phyloP scores from a whole-genome alignment of 2,329 filamentous ascomycete genomes.

The Phialophora macrospora region DNA sequence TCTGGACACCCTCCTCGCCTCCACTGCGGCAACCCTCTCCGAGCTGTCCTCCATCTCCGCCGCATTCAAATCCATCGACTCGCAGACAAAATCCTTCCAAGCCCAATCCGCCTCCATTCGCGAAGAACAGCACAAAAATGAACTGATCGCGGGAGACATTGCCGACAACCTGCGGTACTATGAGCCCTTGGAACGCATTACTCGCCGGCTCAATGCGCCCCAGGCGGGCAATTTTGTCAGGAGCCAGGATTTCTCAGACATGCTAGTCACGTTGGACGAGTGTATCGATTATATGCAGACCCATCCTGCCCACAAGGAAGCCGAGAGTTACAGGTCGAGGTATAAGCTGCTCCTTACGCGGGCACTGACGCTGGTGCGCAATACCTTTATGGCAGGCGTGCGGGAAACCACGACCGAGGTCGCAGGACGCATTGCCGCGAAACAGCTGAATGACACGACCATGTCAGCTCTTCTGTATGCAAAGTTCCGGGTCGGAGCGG shows the following conservation, averaged over 20 bases:
- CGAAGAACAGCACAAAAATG: conserved; percentile 77
- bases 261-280: conserved; percentile 83
- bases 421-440: conserved; percentile 66
- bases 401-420: conserved; percentile 67
- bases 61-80: conserved; percentile 85
- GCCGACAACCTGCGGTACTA: conserved; percentile 94
- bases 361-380: conserved; percentile 68
- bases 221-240: conserved; percentile 86
- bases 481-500: conserved; percentile 70
- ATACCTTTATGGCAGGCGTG: conserved; percentile 67
- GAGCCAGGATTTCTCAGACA: conserved; percentile 81
- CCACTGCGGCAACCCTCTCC: conserved; percentile 75
- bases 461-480: conserved; percentile 73
- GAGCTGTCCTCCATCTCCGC: conserved; percentile 78
- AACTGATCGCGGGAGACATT: conserved; percentile 79
- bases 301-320: conserved; percentile 83
- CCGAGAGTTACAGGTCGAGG: conserved; percentile 82
- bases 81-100: conserved; percentile 91
- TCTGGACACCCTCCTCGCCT: conserved; percentile 75
- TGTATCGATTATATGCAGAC: conserved; percentile 91
- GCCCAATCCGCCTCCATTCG: conserved; percentile 88
- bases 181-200: conserved; percentile 88
- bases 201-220: conserved; percentile 86
- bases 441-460: conserved; percentile 72
- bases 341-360: conserved; percentile 80